These are phyloP conservation scores for Rachicladosporium sp. DNA, from an alignment of 2,329 filamentous ascomycete species.

Conservation along the genomic window DNA sequence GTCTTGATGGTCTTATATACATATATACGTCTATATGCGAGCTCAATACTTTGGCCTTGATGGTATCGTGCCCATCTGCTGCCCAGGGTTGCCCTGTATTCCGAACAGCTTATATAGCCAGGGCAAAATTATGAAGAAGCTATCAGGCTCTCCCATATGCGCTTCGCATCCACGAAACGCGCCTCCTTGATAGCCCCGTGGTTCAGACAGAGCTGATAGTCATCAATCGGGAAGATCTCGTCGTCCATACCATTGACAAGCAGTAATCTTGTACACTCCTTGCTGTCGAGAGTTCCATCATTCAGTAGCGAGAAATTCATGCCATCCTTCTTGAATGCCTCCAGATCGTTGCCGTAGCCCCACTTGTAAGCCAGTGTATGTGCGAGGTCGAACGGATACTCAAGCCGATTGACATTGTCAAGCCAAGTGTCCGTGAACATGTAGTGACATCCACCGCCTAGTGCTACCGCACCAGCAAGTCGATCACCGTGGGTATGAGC, in stretches of 20 bases:
- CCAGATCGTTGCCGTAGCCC: constrained; percentile 28
- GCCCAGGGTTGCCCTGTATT: constrained; percentile 28
- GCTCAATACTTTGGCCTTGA: constrained; percentile 32
- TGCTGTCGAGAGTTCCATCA: constrained; percentile 40
- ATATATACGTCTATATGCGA: too few relatives aligned
- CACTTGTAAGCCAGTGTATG: constrained; percentile 40
- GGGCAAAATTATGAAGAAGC: constrained; percentile 35
- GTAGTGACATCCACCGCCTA: constrained; percentile 45
- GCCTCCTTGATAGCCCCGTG: constrained; percentile 43
- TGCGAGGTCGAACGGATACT: constrained; percentile 48
- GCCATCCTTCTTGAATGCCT: constrained; percentile 37
- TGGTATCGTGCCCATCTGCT: constrained; percentile 36
- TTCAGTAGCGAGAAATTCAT: constrained; percentile 43
- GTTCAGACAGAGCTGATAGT: constrained; percentile 42
- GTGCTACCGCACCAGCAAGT: constrained; percentile 39
- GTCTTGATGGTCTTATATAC: too few relatives aligned
- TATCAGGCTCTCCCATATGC: constrained; percentile 41
- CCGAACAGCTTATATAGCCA: constrained; percentile 40
- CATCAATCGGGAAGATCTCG: constrained; percentile 51
- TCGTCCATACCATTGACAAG: constrained; percentile 48
- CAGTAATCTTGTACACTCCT: constrained; percentile 37
- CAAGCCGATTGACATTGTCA: constrained; percentile 41
- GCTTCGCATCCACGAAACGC: constrained; percentile 30
- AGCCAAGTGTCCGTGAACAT: constrained; percentile 48
- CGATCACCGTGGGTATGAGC: constrained; percentile 45